phyloP scores from a whole-genome alignment of 805 yeast species.

The Maudiozyma bulderi region DNA sequence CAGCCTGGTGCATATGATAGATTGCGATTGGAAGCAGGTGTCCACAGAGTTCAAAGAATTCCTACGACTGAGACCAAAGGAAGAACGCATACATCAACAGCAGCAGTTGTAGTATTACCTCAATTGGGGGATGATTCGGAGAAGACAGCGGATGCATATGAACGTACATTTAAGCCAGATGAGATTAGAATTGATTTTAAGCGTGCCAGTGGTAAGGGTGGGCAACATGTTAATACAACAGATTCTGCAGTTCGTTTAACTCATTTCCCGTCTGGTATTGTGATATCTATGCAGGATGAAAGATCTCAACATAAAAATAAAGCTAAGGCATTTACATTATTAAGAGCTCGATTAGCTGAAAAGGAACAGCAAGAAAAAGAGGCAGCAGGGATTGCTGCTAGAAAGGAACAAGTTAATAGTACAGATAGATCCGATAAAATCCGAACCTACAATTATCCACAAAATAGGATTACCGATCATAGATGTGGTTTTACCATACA shows the following conservation, averaged over 20 bases:
- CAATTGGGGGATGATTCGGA: slow-evolving; percentile 54
- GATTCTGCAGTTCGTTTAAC: slow-evolving; percentile 93
- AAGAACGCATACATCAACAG: slow-evolving; percentile 88
- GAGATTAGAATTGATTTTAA: slow-evolving; percentile 92
- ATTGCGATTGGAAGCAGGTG: slow-evolving; percentile 83
- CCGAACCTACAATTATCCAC: slow-evolving; percentile 87
- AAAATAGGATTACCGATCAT: slow-evolving; percentile 89
- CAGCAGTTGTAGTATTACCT: slow-evolving; percentile 91
- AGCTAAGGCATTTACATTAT: slow-evolving; percentile 79
- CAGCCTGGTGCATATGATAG: slow-evolving; percentile 67
- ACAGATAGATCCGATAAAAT: slow-evolving; percentile 90
- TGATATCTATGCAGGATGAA: slow-evolving; percentile 87
- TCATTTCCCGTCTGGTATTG: slow-evolving; percentile 84
- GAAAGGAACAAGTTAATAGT: slow-evolving; percentile 77
- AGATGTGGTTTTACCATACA: slow-evolving; percentile 74
- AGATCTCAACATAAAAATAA: slow-evolving; percentile 90
- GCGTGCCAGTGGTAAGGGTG: slow-evolving; percentile 96
- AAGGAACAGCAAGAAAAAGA: slow-evolving; percentile 56
- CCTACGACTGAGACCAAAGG: slow-evolving; percentile 94
- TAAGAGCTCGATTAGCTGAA: slow-evolving; percentile 80
- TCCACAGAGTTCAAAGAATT: slow-evolving; percentile 88
- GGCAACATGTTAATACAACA: slow-evolving; percentile 95
- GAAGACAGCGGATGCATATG: slow-evolving; percentile 40
- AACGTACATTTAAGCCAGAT: slow-evolving; percentile 68
- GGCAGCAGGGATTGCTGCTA: slow-evolving; percentile 51